Evolutionary conservation across 345 rosid genomes (phyloP), one percentile per base, ranked within the genome.

Genomic region (Citropsis articulata): DNA sequence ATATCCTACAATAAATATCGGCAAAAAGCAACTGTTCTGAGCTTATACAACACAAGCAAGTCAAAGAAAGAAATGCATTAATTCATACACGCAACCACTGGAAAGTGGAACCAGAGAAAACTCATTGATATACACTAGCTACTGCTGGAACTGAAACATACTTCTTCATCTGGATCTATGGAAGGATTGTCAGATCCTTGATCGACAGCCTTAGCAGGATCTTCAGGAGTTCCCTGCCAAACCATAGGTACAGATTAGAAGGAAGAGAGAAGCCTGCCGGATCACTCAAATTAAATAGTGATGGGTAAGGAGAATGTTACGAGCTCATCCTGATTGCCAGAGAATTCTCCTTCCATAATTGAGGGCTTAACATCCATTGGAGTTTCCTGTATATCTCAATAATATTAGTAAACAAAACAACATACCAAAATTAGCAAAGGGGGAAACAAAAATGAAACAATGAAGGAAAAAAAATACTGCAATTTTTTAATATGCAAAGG

Each of bases 321-420:
- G 81, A 79, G 86, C 74, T 82, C 82, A 65, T 83, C 86, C 68
- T 48, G 86, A 79, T 80, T 81, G 64, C 81, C 78, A 50, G 90
- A 71, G 79, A 81, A 71, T 69, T 79, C 85, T 78, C 86, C 87
- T 81, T 88, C 91, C 78, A 78, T 75, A 61, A 86, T 65, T 35
- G 85, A 78, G 61, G 88, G 93, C 82, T 88, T 90, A 71, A 88
- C 81, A 75, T 88, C 93, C 59, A 82, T 36, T 7, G 83, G 85
- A 22, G 89, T 85, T 80, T 83, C 91, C 91, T 90, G 87, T 45
- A 74, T 42, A 81, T 56, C 74, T 74, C 84, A 79, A 28, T 57
- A 66, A 57, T 60, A 67, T 64, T 13, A 71, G 56, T 62, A 57
- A 21, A 74, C 62, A 36, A 79, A 62, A 25, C 53, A 66, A 68